These are phyloP conservation scores for Phytophthora tubulina DNA, from an alignment of 352 stramenopile genomes.

Conservation along the genomic window DNA sequence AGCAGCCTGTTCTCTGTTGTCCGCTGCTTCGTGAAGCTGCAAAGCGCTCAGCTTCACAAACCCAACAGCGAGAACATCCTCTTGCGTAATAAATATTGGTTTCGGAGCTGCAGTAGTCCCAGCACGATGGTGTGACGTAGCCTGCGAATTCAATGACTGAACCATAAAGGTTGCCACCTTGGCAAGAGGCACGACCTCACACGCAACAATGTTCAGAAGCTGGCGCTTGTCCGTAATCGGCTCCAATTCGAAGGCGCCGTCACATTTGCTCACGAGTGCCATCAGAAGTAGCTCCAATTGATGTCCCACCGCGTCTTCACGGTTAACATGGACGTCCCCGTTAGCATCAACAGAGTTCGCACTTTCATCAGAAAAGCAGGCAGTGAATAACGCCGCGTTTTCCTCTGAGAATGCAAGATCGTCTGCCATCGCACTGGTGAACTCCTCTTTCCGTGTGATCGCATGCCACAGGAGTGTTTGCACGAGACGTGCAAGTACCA, in stretches of 20 bases:
- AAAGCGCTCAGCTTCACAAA: slow-evolving; percentile 57
- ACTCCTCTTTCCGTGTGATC: slow-evolving; percentile 67
- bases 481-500: slow-evolving; percentile 75
- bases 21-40: slow-evolving; percentile 9
- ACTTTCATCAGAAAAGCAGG: slow-evolving; percentile 51
- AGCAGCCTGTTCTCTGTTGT: slow-evolving; percentile 23
- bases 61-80: slow-evolving; percentile 54
- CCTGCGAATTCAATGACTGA: slow-evolving; percentile 42
- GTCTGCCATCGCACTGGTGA: slow-evolving; percentile 70
- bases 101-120: slow-evolving; percentile 43
- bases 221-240: slow-evolving; percentile 49
- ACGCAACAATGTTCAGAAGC: slow-evolving; percentile 80
- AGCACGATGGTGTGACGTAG: slow-evolving; percentile 20
- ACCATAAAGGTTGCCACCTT: slow-evolving; percentile 78
- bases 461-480: slow-evolving; percentile 84
- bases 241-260: slow-evolving; percentile 42
- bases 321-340: slow-evolving; percentile 12
- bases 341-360: slow-evolving; percentile 8
- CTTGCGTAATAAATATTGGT: slow-evolving; percentile 66
- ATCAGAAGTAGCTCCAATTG: slow-evolving; percentile 46
- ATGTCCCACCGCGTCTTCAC: slow-evolving; percentile 36
- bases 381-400: slow-evolving; percentile 61
- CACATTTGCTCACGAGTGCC: slow-evolving; percentile 41
- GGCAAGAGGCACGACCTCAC: slow-evolving; percentile 76
- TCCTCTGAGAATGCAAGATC: slow-evolving; percentile 63